phyloP scores from a whole-genome alignment of 1,284 basidiomycete genomes.

The Earliella scabrosa region DNA sequence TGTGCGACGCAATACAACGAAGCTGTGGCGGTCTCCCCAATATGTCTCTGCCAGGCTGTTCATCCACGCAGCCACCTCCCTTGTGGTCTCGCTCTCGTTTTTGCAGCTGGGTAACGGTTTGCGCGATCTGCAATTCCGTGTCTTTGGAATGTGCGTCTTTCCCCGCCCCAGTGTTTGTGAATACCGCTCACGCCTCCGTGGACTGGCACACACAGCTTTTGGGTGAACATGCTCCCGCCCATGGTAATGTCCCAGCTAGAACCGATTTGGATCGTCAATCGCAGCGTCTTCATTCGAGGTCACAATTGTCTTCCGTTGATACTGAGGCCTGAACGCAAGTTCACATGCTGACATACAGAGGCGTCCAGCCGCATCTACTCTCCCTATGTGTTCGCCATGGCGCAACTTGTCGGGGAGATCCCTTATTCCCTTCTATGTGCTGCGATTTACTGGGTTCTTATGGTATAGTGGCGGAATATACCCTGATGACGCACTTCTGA shows the following conservation, averaged over 20 bases:
- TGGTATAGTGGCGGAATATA: conserved; percentile 46
- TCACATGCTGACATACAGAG: conserved; percentile 42
- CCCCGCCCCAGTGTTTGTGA: background rate
- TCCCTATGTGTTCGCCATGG: conserved; percentile 82
- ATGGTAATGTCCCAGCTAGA: conserved; percentile 84
- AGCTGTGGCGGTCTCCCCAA: conserved; percentile 84
- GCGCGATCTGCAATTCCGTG: conserved; percentile 82
- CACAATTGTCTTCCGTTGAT: too few relatives aligned
- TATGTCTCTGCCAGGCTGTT: conserved; percentile 87
- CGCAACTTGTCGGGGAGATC: conserved; percentile 83
- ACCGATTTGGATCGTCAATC: conserved; percentile 85
- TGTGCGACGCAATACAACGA: conserved; percentile 71
- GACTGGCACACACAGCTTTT: conserved; percentile 51
- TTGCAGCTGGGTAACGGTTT: conserved; percentile 72
- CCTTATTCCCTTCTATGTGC: conserved; percentile 80
- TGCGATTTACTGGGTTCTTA: conserved; percentile 77
- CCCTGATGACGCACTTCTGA: conserved; percentile 15
- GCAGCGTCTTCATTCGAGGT: conserved; percentile 74
- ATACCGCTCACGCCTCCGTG: background rate
- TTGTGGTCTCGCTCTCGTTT: conserved; percentile 86
- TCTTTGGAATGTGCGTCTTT: conserved; percentile 75
- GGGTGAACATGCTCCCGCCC: conserved; percentile 74
- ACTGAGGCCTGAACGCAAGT: background rate
- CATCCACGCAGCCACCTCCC: conserved; percentile 75
- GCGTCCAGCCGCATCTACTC: conserved; percentile 80